Percentiles rank a stretch among this genome's conserved stretches.
Conservation (phyloP, 1,284 basidiomycete species). For the Trametes sp. region DNA sequence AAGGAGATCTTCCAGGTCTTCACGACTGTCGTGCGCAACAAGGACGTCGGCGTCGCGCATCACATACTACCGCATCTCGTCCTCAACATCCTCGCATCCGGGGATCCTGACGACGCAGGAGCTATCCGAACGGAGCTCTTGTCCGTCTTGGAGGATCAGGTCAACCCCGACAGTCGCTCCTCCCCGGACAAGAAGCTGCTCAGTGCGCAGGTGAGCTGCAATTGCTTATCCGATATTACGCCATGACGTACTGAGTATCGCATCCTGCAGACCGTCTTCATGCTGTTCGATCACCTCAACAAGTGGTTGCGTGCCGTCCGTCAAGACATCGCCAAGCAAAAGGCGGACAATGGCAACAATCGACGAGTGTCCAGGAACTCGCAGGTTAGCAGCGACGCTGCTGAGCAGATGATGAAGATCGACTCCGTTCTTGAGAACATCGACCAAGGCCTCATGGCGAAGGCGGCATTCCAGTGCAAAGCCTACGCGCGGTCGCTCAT, state of each 20-base stretch:
- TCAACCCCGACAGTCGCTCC: conserved; percentile 64
- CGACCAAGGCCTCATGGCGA: conserved; percentile 89
- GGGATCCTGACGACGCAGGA: conserved; percentile 65
- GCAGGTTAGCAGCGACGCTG: conserved; percentile 45
- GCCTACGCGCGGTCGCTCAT: conserved; percentile 95
- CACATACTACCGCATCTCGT: conserved; percentile 94
- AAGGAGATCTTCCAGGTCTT: conserved; percentile 83
- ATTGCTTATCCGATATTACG: background rate
- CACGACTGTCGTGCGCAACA: conserved; percentile 81
- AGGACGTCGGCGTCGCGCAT: conserved; percentile 92
- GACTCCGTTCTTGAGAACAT: conserved; percentile 87
- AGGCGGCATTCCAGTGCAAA: conserved; percentile 93
- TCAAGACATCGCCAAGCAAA: conserved; percentile 61
- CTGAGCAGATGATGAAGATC: conserved; percentile 70
- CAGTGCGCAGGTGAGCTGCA: conserved; percentile 81
- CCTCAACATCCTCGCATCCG: conserved; percentile 86
- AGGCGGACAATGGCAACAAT: conserved; percentile 50
- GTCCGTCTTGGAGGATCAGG: conserved; percentile 88
- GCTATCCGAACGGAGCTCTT: conserved; percentile 83
- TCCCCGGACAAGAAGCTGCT: conserved; percentile 82
- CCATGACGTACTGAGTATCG: background rate
- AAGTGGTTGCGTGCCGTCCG: conserved; percentile 84
- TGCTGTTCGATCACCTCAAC: conserved; percentile 94
- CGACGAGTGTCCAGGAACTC: conserved; percentile 45
- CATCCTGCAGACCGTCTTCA: conserved; percentile 81